Base-by-base conservation (phyloP, 2,329 filamentous ascomycete genomes). In the Diplodia corticola region DNA sequence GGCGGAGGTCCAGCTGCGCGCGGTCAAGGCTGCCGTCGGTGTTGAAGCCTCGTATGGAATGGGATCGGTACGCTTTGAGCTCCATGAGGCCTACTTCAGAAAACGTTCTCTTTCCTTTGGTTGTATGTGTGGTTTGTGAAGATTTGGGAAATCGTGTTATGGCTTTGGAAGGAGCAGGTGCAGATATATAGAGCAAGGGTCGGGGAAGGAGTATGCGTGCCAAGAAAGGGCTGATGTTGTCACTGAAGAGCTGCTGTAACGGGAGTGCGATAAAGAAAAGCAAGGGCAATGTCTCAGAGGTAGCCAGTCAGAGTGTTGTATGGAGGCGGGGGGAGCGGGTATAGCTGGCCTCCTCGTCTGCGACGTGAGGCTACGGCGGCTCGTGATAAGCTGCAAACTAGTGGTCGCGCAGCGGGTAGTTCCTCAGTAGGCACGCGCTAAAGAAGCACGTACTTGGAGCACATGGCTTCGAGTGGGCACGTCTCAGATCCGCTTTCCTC, bases 1-100 rank as follows among this genome's bases (percentile, higher is more conserved):
- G 30, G n/a, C 66, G 75, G 2, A 78, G 68, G 64, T 79, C 77
- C 68, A 70, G 71, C 33, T 75, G 71, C 49, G 78, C 73, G 28
- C 77, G 76, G 10, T 68, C 60, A 3, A 63, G 59, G 26, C 63
- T 66, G 66, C 71, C 75, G 44, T 70, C 69, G 50, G 69, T 70
- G 24, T 55, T 57, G 59, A 30, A 28, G 30, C 55, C 59, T 17
- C 50, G 20, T n/a, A 37, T 48, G 10, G 57, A 63, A 1, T 26
- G 28, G 17, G 71, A 67, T 30, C 68, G 73, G 73, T 75, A 71
- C 73, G 72, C 71, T 49, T 71, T 72, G 20, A 68, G 70, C 49
- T 72, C 74, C 68, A 71, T 72, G 50, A 37, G 64, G n/a, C 9
- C n/a, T 53, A 20, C 12, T 28, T 44, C n/a, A 37, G 37, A 63